Evolutionary conservation across 2,329 filamentous ascomycete genomes (phyloP).

Genomic region (Alternaria tenuissima): DNA sequence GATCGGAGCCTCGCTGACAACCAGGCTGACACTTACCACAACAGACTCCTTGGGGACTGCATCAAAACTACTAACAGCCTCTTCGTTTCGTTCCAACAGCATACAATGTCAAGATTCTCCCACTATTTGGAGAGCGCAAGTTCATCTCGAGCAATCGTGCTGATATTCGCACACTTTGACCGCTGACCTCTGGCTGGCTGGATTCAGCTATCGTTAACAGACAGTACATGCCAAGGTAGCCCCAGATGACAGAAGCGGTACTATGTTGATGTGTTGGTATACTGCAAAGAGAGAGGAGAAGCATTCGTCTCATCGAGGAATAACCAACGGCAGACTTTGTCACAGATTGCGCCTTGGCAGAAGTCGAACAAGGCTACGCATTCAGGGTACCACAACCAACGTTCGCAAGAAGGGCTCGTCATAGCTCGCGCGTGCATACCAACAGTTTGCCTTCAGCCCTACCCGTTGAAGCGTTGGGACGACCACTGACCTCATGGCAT

Average conservation of each 20-base stretch:
- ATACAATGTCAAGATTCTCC: not conserved
- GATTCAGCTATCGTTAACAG: not conserved
- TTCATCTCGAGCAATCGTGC: not conserved
- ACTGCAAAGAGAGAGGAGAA: not conserved
- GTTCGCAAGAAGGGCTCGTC: not conserved
- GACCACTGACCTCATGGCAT: not conserved
- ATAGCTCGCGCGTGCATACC: not conserved
- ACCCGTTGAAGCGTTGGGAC: conserved; percentile 2
- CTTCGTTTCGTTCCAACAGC: not conserved
- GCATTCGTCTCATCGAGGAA: not conserved
- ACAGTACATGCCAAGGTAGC: not conserved
- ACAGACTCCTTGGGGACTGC: not conserved
- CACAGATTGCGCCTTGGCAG: not conserved
- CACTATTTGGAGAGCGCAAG: not conserved
- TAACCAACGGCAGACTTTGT: not conserved
- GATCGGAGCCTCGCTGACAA: conserved; percentile 1
- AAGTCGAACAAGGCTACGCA: not conserved
- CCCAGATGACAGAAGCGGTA: not conserved
- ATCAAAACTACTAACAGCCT: not conserved
- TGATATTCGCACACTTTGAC: not conserved
- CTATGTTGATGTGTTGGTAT: not conserved
- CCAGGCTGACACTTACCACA: not conserved
- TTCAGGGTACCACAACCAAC: not conserved
- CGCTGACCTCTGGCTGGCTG: not conserved
- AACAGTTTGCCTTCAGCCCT: conserved; percentile 12